phyloP scores from a whole-genome alignment of 257 asterid genomes.

The Capsicum pubescens region DNA sequence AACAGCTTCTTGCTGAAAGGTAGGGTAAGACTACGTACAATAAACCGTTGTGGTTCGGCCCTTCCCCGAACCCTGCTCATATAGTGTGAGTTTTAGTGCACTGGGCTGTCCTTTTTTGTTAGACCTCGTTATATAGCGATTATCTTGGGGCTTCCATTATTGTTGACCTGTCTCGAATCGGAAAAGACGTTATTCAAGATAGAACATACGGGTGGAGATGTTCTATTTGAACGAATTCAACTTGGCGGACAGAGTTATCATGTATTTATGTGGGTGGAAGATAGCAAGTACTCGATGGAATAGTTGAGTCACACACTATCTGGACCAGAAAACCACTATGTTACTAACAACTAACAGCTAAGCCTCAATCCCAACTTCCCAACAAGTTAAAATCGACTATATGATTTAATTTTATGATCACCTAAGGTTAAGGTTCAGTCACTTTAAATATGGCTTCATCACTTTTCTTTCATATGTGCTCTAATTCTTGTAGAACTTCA shows the following conservation, averaged over 20 bases:
- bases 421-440: no score
- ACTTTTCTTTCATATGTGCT: not conserved
- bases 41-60: no score
- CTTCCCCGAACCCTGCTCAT: no score
- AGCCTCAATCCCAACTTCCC: not conserved
- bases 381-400: not conserved
- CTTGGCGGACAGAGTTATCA: not conserved
- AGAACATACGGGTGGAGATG: not conserved
- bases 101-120: no score
- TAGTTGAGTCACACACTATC: not conserved
- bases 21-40: no score
- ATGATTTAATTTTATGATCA: not conserved
- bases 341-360: not conserved
- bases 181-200: not conserved
- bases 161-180: not conserved
- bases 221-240: rapidly evolving
- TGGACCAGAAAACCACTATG: not conserved
- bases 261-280: not conserved
- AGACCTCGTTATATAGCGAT: not conserved
- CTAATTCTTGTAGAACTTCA: not conserved
- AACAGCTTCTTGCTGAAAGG: no score
- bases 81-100: no score
- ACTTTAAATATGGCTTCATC: no score
- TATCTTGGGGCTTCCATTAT: not conserved
- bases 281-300: rapidly evolving